Evolutionary conservation across 768 basidiomycete species (phyloP), one percentile per base, ranked within the genome.

Genomic region (Myochromella boudieri): DNA sequence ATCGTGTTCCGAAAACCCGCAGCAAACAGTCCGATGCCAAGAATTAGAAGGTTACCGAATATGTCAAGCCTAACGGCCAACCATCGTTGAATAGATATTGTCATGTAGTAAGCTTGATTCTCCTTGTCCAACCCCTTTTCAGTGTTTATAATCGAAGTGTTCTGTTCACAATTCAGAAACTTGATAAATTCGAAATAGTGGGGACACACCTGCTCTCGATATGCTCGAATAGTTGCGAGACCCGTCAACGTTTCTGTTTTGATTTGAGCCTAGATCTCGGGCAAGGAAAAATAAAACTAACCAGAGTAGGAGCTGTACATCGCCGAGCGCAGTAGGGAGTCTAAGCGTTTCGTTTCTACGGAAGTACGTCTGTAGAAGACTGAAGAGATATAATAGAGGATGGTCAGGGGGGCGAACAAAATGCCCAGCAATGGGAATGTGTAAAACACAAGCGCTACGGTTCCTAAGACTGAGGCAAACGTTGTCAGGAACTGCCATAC

Each of bases 11-110:
- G 65, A 60, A 82, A 81, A 2, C 80, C 78, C 10, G 80, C 79
- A 2, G 82, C 85, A 59, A 89, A 87, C 11, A 90, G 62, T 2
- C 70, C 81, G 36, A 91, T 86, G 1, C 84, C 83, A 15, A 89
- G 69, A 20, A 89, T 71, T 10, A 90, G 64, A n/a, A 81, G 49
- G 55, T 85, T 85, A 1, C 79, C 83, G 20, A 85, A 77, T 20
- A 86, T 63, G 50, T 88, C 85, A 1, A 90, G 71, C 11, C 86
- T 71, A 6, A 84, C 60, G 3, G 73, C 72, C 1, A 87, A 68
- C 83, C 83, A 87, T 37, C 80, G 67, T 59, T 87, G 84, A 46
- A 85, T 80, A 4, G 77, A 68, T 29, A 86, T 71, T 0, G 78
- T 81, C 73, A 85, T 81, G 52, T 78, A 77, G 57, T 81, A 82